Evolutionary conservation across 2,329 filamentous ascomycete species (phyloP).

Genomic region (Ophiocordyceps unilateralis): DNA sequence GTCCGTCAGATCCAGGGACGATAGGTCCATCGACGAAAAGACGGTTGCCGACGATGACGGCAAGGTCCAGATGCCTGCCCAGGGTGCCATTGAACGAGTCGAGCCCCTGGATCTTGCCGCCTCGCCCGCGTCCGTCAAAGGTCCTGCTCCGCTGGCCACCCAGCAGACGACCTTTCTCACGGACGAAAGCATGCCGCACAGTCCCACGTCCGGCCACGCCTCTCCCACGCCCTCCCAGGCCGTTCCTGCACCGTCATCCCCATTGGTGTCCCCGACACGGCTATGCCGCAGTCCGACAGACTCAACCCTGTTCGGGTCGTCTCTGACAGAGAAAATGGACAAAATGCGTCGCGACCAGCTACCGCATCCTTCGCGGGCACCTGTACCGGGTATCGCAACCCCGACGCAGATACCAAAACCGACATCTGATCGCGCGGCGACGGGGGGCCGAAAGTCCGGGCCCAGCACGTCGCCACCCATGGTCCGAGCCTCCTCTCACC

Average conservation of each 20-base stretch:
- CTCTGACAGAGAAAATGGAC: slow-evolving; percentile 29
- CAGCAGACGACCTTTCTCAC: not conserved
- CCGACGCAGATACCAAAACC: slow-evolving; percentile 9
- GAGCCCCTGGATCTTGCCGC: slow-evolving; percentile 32
- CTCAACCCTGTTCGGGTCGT: slow-evolving; percentile 6
- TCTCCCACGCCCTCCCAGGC: not conserved
- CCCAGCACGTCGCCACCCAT: slow-evolving; percentile 33
- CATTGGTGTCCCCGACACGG: slow-evolving; percentile 8
- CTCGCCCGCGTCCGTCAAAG: slow-evolving; percentile 12
- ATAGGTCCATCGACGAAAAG: slow-evolving; percentile 7
- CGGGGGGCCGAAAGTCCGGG: slow-evolving; percentile 28
- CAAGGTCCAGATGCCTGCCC: slow-evolving; percentile 13
- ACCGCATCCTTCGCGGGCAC: slow-evolving; percentile 9
- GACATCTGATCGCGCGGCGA: slow-evolving; percentile 14
- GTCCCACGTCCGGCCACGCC: not conserved
- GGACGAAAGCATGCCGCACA: not conserved
- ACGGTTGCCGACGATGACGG: slow-evolving; percentile 10
- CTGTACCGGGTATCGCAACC: not conserved
- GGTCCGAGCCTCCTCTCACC: slow-evolving; percentile 34
- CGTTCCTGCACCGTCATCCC: slow-evolving; percentile 2
- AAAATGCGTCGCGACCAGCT: slow-evolving; percentile 32
- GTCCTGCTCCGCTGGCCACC: slow-evolving; percentile 3
- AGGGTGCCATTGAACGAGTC: slow-evolving; percentile 25
- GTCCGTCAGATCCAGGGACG: slow-evolving; percentile 8
- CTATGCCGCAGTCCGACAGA: slow-evolving; percentile 6